phyloP scores from a whole-genome alignment of 768 basidiomycete species.

The Phlegmacium glaucopus region DNA sequence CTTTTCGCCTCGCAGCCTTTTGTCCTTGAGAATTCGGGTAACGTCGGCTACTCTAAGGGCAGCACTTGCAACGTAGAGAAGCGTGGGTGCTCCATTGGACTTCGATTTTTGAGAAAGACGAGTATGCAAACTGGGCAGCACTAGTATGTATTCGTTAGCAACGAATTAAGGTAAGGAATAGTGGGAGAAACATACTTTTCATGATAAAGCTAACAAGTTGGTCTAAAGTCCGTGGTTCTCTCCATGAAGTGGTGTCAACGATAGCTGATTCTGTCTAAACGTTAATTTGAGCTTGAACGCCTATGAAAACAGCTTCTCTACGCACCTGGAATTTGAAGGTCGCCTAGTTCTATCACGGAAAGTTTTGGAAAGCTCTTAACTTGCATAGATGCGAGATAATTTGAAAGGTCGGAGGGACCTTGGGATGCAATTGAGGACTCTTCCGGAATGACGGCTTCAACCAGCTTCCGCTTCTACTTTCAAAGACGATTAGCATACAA shows the following conservation, averaged over 20 bases:
- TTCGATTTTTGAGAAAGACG: slow-evolving; percentile 77
- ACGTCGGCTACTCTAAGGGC: slow-evolving; percentile 91
- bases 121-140: slow-evolving; percentile 61
- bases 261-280: slow-evolving; percentile 65
- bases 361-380: slow-evolving; percentile 64
- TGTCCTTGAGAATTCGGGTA: slow-evolving; percentile 68
- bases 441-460: slow-evolving; percentile 34
- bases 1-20: slow-evolving; percentile 70
- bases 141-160: slow-evolving; percentile 31
- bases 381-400: slow-evolving; percentile 65
- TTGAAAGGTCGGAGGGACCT: slow-evolving; percentile 52
- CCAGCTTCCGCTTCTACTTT: slow-evolving; percentile 65
- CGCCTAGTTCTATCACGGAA: slow-evolving; percentile 76
- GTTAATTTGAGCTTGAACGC: slow-evolving; percentile 44
- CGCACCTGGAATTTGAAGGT: slow-evolving; percentile 76
- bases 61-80: slow-evolving; percentile 83
- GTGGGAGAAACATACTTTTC: slow-evolving; percentile 47
- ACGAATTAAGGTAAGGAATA: neutral
- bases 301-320: slow-evolving; percentile 7
- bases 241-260: slow-evolving; percentile 74
- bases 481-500: neutral
- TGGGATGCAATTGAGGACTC: slow-evolving; percentile 53
- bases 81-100: slow-evolving; percentile 77
- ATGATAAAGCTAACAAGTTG: slow-evolving; percentile 72
- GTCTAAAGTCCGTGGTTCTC: slow-evolving; percentile 66